Evolutionary conservation across 2,329 filamentous ascomycete species (phyloP).

Genomic region (Nemania sp.): DNA sequence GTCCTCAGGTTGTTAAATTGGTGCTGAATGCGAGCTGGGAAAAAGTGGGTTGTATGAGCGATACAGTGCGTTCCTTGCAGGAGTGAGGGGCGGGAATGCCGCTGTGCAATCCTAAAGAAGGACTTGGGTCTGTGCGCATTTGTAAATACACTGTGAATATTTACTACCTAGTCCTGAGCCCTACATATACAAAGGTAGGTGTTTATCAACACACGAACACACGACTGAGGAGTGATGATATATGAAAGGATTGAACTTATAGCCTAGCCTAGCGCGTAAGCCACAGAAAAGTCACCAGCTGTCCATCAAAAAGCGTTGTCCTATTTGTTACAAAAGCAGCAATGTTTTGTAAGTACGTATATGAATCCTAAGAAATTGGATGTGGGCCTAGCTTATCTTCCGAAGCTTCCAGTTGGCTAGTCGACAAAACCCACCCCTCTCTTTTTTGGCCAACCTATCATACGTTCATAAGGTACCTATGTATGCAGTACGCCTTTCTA

Average conservation of each 20-base stretch:
- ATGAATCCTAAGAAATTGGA: constrained; percentile 32
- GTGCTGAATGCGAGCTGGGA: constrained; percentile 8
- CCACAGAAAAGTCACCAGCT: background rate
- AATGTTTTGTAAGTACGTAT: background rate
- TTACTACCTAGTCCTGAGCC: background rate
- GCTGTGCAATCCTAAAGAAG: constrained; percentile 30
- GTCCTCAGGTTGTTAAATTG: too few relatives aligned
- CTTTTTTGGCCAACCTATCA: constrained; percentile 17
- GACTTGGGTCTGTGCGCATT: background rate
- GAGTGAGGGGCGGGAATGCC: constrained; percentile 33
- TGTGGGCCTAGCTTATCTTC: constrained; percentile 30
- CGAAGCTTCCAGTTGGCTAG: constrained; percentile 40
- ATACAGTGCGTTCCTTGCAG: constrained; percentile 30
- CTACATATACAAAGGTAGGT: too few relatives aligned
- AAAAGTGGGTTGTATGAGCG: constrained; percentile 28
- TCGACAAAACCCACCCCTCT: constrained; percentile 15
- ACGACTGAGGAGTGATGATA: background rate
- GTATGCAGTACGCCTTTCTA: background rate
- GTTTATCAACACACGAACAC: too few relatives aligned
- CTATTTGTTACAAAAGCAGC: constrained; percentile 11
- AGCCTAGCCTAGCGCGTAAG: background rate
- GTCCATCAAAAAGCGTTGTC: background rate
- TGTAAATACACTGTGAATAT: constrained; percentile 15
- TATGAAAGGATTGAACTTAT: background rate
- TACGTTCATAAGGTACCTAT: background rate